Base-by-base conservation (phyloP, 1,284 basidiomycete genomes). In the Apiotrichum akiyoshidainum region DNA sequence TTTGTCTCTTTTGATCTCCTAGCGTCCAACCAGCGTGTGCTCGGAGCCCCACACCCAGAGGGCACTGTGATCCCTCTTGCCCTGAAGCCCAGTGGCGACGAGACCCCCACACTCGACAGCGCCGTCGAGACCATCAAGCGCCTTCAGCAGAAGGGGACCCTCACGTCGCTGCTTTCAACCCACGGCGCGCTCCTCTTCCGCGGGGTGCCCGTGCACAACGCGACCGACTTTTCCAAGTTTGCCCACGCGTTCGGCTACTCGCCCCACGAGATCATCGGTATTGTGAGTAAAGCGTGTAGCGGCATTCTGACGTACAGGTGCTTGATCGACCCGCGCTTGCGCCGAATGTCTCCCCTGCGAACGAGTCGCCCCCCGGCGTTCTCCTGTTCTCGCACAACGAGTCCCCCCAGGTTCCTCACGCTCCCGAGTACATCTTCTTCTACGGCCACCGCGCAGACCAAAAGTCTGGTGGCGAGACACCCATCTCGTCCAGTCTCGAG, bases 1-100 rank as follows among this genome's bases (percentile, higher is more conserved):
- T 61, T 61, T 16, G 54, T 52, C 52, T 33, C 60, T 7, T 61
- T 61, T 41, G 21, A 17, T 11, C 52, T 86, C 81, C 68, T 86
- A 84, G 11, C 92, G 90, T 31, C 92, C 86, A 21, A 96, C 78
- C 39, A 79, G 82, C 2, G 93, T 90, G 9, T 94, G 80, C 68
- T 92, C 83, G 14, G 86, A 87, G 34, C 93, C 83, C 60, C 60
- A 8, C 60, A 61, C 31, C 19, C 56, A 0, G 45, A 46, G 2
- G 55, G 55, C 6, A 48, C 56, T 1, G 53, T 58, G 2, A 26
- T 49, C 2, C 60, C 60, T 0, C 56, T 61, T 5, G 60, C 60
- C 0, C 56, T 58, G 17, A 49, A 49, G 3, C 60, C 60, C 2
- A 48, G 45, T 14, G 33, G 17, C 5, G 41, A 40, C 41, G 21